phyloP scores from a whole-genome alignment of 257 asterid species.

The Gynochthodes officinalis region DNA sequence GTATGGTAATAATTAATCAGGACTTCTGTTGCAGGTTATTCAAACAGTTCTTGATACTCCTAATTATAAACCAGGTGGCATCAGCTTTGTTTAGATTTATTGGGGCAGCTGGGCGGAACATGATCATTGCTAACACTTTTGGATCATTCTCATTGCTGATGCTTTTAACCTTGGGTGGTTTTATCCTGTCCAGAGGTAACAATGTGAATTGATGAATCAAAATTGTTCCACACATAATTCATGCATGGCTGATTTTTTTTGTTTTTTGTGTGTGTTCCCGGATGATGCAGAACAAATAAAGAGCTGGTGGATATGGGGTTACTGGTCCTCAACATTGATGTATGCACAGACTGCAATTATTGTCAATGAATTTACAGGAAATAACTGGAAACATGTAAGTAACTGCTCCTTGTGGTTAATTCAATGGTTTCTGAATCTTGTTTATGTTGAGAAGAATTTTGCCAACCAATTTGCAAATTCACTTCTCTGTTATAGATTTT shows the following conservation, averaged over 20 bases:
- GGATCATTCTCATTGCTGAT: slow-evolving; percentile 51
- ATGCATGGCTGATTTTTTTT: not conserved
- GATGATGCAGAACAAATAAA: slow-evolving; percentile 43
- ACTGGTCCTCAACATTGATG: slow-evolving; percentile 68
- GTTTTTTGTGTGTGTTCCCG: not conserved
- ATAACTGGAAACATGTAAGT: slow-evolving; percentile 62
- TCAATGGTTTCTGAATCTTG: not conserved
- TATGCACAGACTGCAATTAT: slow-evolving; percentile 58
- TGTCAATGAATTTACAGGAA: slow-evolving; percentile 57
- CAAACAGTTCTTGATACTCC: slow-evolving; percentile 53
- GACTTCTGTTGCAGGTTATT: slow-evolving; percentile 41
- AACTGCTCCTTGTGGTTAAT: not conserved
- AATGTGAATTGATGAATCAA: slow-evolving; percentile 1
- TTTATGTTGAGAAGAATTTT: not conserved
- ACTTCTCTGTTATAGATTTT: slow-evolving; percentile 10
- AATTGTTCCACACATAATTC: not conserved
- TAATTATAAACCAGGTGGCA: slow-evolving; percentile 45
- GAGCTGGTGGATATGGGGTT: slow-evolving; percentile 84
- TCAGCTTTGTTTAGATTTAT: slow-evolving; percentile 52
- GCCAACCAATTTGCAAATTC: not conserved
- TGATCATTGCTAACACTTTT: slow-evolving; percentile 68
- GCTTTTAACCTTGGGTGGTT: slow-evolving; percentile 59
- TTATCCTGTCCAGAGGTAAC: slow-evolving; percentile 64
- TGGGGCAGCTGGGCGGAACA: slow-evolving; percentile 54
- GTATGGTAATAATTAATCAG: not conserved